Conservation (phyloP, 306 rosid genomes). For the Prunus salicina region DNA sequence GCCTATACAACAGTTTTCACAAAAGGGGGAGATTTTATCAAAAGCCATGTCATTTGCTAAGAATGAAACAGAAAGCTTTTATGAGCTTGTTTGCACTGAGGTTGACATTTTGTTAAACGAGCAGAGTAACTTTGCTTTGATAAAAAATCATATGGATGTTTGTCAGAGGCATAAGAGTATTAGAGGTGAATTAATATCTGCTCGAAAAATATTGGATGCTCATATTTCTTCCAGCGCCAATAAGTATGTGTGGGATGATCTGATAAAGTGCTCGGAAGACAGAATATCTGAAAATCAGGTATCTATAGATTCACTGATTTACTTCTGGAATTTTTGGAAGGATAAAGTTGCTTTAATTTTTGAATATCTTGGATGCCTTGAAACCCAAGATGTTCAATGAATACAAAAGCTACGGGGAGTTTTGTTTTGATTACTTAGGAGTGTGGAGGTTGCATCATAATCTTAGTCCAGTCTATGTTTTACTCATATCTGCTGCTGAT, state of each 20-base stretch:
- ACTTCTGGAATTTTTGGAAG: slow-evolving; percentile 74
- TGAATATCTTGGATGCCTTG: slow-evolving; percentile 35
- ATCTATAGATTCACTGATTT: slow-evolving; percentile 52
- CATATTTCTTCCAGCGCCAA: slow-evolving; percentile 41
- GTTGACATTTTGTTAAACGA: slow-evolving; percentile 42
- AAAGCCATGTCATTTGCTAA: slow-evolving; percentile 50
- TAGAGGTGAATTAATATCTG: slow-evolving; percentile 51
- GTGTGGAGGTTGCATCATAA: slow-evolving; percentile 30
- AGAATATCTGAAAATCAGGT: slow-evolving; percentile 27
- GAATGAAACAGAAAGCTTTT: slow-evolving; percentile 29
- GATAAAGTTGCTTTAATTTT: slow-evolving; percentile 35
- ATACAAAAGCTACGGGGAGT: slow-evolving; percentile 26
- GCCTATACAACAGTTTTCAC: slow-evolving; percentile 54
- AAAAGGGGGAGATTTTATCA: slow-evolving; percentile 43
- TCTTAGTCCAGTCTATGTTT: slow-evolving; percentile 25
- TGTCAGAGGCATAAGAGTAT: slow-evolving; percentile 35
- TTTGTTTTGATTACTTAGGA: slow-evolving; percentile 60
- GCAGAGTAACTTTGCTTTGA: slow-evolving; percentile 8
- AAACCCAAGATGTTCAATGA: slow-evolving; percentile 28
- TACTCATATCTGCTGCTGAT: slow-evolving; percentile 53
- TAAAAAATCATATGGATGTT: slow-evolving; percentile 31
- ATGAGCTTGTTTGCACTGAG: slow-evolving; percentile 41
- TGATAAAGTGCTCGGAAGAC: slow-evolving; percentile 22
- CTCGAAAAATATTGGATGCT: slow-evolving; percentile 55
- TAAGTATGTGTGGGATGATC: slow-evolving; percentile 39